phyloP scores from a whole-genome alignment of 257 asterid species.

The Solanum chiquidenum region DNA sequence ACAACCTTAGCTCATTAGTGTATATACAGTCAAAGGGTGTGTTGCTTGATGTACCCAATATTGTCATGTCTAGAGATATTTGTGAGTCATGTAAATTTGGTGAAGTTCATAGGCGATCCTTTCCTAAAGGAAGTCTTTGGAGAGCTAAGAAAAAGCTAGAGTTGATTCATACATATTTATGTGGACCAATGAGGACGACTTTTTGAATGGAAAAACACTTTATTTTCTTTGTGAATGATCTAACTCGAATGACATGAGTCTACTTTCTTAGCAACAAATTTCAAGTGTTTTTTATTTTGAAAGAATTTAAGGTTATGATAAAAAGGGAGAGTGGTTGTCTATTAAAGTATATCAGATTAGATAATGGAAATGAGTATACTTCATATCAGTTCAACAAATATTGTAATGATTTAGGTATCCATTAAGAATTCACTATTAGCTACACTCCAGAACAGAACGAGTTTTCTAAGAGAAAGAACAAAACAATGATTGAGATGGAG shows the following conservation, averaged over 20 bases:
- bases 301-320: neutral
- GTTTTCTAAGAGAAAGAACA: neutral
- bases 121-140: neutral
- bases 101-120: neutral
- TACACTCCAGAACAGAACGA: neutral
- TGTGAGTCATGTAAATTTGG: neutral
- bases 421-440: neutral
- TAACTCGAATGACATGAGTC: neutral
- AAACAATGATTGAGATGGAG: neutral
- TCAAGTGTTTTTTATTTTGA: neutral
- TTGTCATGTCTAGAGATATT: neutral
- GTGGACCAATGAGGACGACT: neutral
- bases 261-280: neutral
- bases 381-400: neutral
- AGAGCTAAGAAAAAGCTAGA: neutral
- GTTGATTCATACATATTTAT: neutral
- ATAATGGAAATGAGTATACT: neutral
- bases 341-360: neutral
- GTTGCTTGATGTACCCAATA: neutral
- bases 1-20: neutral
- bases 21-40: neutral
- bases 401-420: neutral
- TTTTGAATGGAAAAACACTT: neutral
- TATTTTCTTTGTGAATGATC: neutral
- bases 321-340: neutral